Conservation (phyloP, 1,284 basidiomycete genomes). For the Melampsora americana region DNA sequence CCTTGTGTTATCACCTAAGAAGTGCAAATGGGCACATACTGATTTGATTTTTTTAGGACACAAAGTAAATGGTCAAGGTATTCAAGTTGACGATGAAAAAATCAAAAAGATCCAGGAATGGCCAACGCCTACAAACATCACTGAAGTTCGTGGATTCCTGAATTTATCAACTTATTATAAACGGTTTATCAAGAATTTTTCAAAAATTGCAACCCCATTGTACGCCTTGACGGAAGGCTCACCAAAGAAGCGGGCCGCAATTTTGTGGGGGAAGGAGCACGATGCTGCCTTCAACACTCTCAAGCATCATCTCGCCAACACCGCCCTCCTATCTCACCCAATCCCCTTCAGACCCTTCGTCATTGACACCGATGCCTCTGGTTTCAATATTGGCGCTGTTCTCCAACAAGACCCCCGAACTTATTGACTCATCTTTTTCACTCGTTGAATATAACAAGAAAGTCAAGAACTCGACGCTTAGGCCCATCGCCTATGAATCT, state of each 20-base stretch:
- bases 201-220: background rate
- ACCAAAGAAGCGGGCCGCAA: background rate
- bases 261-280: slow-evolving; percentile 19
- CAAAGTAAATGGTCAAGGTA: background rate
- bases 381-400: slow-evolving; percentile 19
- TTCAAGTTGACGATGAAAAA: background rate
- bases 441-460: too few species aligned
- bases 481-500: too few species aligned
- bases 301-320: background rate
- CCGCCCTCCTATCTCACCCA: slow-evolving; percentile 11
- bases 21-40: slow-evolving; percentile 4
- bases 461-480: too few species aligned
- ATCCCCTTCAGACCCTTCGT: slow-evolving; percentile 12
- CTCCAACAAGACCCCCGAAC: slow-evolving; percentile 10
- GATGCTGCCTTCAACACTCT: background rate
- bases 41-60: slow-evolving; percentile 18
- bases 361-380: slow-evolving; percentile 7
- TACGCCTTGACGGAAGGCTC: slow-evolving; percentile 13
- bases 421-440: background rate
- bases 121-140: slow-evolving; percentile 6
- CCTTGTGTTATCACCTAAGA: background rate
- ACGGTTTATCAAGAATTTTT: slow-evolving; percentile 16
- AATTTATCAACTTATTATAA: slow-evolving; percentile 21
- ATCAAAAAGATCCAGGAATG: too few species aligned
- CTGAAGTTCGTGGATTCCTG: slow-evolving; percentile 13